Base-by-base conservation (phyloP, 2,329 filamentous ascomycete genomes). In the Nothopassalora personata region DNA sequence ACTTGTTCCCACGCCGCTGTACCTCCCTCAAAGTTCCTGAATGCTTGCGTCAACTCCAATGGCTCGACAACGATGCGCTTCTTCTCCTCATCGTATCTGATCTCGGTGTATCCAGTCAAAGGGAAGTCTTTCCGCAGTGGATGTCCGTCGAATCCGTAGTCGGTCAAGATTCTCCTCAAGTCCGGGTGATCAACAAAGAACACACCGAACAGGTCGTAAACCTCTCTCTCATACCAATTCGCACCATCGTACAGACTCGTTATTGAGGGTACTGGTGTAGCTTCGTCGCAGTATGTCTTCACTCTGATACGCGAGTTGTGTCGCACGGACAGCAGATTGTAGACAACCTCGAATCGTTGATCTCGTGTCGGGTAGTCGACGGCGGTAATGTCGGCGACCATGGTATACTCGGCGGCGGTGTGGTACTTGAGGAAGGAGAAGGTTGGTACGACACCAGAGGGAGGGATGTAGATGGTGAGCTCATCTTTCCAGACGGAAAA, bases 401-500 rank as follows among this genome's bases (percentile, higher is more conserved):
- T 90, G 57, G 94, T 99, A 81, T 89, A 99, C 77, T 99, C 94
- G 76, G 94, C 93, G 52, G 94, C 87, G 39, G 94, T 97, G 81
- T 99, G 96, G 80, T 96, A 89, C 80, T 97, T 97, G 70, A 99
- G 83, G 80, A 99, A 99, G 62, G 84, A 86, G 76, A 99, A 92
- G 70, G 96, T 89, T 43, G 94, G 94, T 67, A 97, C 85, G 68
- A 97, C 86, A 67, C 91, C 94, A 39, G 89, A 79, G 1, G 94
- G 94, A 51, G 90, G 82, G 72, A 97, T 94, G 70, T 71, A 73
- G 65, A 73, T 74, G 69, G 89, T 91, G 73, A 99, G 86, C 78
- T 99, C 94, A 74, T 99, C 94, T 80, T 99, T 99, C 94, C 94
- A 99, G 57, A 99, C 93, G 11, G 92, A 96, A 80, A 97, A 97